Base-by-base conservation (phyloP, 1,139 yeast species). In the Lodderomyces parapsilosis region DNA sequence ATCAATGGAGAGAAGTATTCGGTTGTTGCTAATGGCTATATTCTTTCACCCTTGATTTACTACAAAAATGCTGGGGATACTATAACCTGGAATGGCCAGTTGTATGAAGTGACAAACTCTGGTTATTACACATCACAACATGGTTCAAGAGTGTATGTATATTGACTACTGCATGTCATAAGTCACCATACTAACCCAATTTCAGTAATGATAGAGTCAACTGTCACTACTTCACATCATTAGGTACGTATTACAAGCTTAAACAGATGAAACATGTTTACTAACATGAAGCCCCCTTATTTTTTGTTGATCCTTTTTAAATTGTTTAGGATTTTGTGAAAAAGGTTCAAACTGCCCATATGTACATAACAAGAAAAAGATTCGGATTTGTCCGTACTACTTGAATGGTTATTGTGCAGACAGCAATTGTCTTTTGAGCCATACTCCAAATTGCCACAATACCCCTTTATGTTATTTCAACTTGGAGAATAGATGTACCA, bases 381-480 rank as follows among this genome's bases (percentile, higher is more conserved):
- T 81, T 17, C 74, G 80, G 10, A 57, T 85, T 9, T 86, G 95
- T 59, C 76, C 77, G 27, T 65, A 62, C 23, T 74, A 58, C 45
- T 60, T 81, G 39, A 63, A 60, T 33, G 76, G 74, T 9, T 63
- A 63, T 37, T 86, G 94, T 55, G 50, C 51, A 18, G 66, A 66
- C 36, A 58, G 63, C n/a, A 55, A 70, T 19, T 87, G 95, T 57
- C 60, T 67, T 11, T 60, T 80, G 22, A 78, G 82, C 25, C 95
- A 86, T 59, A 59, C 57, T 2, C 75, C 83, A 6, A 71, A 71
- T 33, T 81, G 83, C 49, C 76, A 68, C 59, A 86, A 86, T 56
- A 71, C 88, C 1, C 90, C 94, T 8, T 55, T 78, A 30, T 86
- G 96, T 55, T 66, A 65, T 22, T 84, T 75, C 56, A 79, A 62